phyloP scores from a whole-genome alignment of 2,329 filamentous ascomycete species.

The Ascochyta koolunga region DNA sequence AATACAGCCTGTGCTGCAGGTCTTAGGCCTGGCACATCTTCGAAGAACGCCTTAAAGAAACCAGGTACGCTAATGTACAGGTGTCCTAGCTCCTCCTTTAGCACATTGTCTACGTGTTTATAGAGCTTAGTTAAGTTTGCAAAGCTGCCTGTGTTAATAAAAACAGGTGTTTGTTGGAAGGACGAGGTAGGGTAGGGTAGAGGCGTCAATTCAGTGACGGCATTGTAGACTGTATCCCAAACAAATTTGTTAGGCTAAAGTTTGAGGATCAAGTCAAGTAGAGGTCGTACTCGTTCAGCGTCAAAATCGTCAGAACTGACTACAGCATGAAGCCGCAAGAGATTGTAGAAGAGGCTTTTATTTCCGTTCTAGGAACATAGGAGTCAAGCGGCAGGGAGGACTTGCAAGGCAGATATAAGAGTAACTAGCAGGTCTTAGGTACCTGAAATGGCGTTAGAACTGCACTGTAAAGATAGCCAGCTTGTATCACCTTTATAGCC shows the following conservation, averaged over 20 bases:
- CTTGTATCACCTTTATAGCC: neutral
- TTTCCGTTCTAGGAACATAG: too few relatives aligned
- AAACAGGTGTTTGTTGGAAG: conserved; percentile 39
- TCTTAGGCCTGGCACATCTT: neutral
- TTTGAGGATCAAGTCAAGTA: too few relatives aligned
- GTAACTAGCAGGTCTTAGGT: too few relatives aligned
- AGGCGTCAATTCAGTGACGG: conserved; percentile 47
- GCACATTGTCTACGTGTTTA: conserved; percentile 1
- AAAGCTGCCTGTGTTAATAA: conserved; percentile 24
- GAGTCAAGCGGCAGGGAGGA: too few relatives aligned
- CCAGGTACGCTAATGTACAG: conserved; percentile 26
- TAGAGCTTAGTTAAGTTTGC: conserved; percentile 7
- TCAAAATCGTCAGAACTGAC: too few relatives aligned
- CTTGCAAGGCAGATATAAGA: too few relatives aligned
- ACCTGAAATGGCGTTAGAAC: neutral
- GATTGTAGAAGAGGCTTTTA: too few relatives aligned
- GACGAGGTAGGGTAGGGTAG: conserved; percentile 31
- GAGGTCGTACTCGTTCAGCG: too few relatives aligned
- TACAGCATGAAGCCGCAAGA: too few relatives aligned
- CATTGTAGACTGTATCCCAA: neutral
- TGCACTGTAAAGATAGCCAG: neutral
- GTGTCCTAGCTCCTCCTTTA: conserved; percentile 27
- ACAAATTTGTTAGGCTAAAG: neutral
- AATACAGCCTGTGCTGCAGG: too few relatives aligned
- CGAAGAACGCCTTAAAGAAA: conserved; percentile 31